Percentiles rank a stretch among this genome's conserved stretches.
phyloP scores from a whole-genome alignment of 805 yeast species.

The Wickerhamia fluorescens region DNA sequence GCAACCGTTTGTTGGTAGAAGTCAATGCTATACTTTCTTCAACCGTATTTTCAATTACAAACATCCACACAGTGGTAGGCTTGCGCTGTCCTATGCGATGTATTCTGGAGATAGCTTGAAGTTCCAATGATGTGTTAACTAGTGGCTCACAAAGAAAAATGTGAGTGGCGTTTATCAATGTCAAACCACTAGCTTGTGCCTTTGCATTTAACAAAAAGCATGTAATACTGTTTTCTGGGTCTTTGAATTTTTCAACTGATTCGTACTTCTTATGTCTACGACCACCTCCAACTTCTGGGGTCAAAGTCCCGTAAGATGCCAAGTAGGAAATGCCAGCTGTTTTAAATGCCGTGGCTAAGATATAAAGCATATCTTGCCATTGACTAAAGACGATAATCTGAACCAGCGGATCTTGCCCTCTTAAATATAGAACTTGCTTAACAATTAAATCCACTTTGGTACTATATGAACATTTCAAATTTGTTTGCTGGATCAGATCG shows the following conservation, averaged over 20 bases:
- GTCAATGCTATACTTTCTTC: conserved; percentile 81
- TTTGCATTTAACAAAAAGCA: conserved; percentile 82
- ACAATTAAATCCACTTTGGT: conserved; percentile 82
- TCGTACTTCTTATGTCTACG: conserved; percentile 21
- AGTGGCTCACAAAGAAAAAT: conserved; percentile 90
- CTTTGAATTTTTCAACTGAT: conserved; percentile 55
- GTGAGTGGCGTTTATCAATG: conserved; percentile 86
- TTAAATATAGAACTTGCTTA: conserved; percentile 61
- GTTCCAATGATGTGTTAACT: conserved; percentile 76
- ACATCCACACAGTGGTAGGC: conserved; percentile 88
- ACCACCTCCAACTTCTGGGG: conserved; percentile 25
- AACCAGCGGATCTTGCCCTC: conserved; percentile 47
- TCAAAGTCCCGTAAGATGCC: conserved; percentile 42
- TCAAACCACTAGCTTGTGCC: conserved; percentile 85
- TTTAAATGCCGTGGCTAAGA: conserved; percentile 59
- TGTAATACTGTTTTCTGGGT: conserved; percentile 50
- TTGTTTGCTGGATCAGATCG: conserved; percentile 34
- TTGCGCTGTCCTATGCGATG: conserved; percentile 86
- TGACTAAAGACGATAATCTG: conserved; percentile 89
- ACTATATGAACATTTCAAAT: conserved; percentile 49
- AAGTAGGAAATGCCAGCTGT: conserved; percentile 51
- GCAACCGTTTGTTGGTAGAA: conserved; percentile 54
- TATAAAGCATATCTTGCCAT: conserved; percentile 68
- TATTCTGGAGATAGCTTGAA: conserved; percentile 87
- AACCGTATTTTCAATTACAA: conserved; percentile 74